Percentiles rank a stretch among this genome's conserved stretches.
These are phyloP conservation scores for Malus sylvestris DNA, from an alignment of 306 rosid genomes.

Conservation along the genomic window DNA sequence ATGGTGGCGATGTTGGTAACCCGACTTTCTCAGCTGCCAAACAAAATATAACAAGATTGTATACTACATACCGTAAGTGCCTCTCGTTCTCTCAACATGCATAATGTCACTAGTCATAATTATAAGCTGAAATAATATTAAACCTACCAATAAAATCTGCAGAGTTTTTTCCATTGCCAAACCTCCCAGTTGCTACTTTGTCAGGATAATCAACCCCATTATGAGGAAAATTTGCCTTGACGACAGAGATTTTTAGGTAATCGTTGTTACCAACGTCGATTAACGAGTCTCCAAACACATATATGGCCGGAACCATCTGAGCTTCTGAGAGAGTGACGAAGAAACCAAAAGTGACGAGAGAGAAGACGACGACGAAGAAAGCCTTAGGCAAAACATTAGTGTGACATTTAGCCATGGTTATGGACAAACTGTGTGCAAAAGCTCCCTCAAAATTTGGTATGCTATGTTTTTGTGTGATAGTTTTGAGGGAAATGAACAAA, in stretches of 20 bases:
- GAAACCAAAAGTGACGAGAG: background rate
- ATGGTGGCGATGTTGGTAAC: slow-evolving; percentile 60
- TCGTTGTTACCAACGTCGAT: slow-evolving; percentile 83
- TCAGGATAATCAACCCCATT: slow-evolving; percentile 40
- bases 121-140: background rate
- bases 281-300: slow-evolving; percentile 77
- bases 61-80: too few relatives aligned
- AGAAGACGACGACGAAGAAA: slow-evolving; percentile 8
- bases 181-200: slow-evolving; percentile 34
- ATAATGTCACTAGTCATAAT: background rate
- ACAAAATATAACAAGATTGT: background rate
- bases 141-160: slow-evolving; percentile 42
- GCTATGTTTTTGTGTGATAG: slow-evolving; percentile 3
- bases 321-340: slow-evolving; percentile 24
- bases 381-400: background rate
- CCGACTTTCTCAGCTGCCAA: slow-evolving; percentile 54
- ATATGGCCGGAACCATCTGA: slow-evolving; percentile 49
- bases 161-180: slow-evolving; percentile 37
- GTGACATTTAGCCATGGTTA: background rate
- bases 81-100: background rate
- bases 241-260: slow-evolving; percentile 39
- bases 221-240: slow-evolving; percentile 35
- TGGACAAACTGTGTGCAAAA: background rate
- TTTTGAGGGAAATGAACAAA: slow-evolving; percentile 4
- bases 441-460: background rate